Conservation (phyloP, 2,329 filamentous ascomycete species). For the Stagonosporopsis rhizophila region DNA sequence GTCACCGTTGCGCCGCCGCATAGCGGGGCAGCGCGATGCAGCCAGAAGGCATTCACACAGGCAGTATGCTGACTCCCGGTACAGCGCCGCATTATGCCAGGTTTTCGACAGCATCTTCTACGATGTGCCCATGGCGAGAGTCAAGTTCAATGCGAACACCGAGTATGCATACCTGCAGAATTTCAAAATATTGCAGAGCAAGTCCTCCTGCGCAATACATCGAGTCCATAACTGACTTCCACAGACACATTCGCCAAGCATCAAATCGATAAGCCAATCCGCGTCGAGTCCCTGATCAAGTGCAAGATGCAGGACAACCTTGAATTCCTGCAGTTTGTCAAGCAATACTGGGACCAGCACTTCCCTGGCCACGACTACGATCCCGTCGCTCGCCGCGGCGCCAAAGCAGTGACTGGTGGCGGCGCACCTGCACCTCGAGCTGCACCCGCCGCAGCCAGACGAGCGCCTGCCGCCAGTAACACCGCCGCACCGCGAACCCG, state of each 20-base stretch:
- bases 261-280: slow-evolving; percentile 86
- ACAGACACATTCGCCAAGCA: slow-evolving; percentile 85
- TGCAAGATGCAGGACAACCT: slow-evolving; percentile 99
- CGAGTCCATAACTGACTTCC: slow-evolving; percentile 7
- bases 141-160: slow-evolving; percentile 97
- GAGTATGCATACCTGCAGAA: slow-evolving; percentile 99
- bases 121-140: slow-evolving; percentile 92
- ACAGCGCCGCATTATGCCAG: slow-evolving; percentile 92
- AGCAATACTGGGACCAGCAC: slow-evolving; percentile 97
- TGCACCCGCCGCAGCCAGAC: slow-evolving; percentile 58
- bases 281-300: slow-evolving; percentile 87
- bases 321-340: slow-evolving; percentile 97
- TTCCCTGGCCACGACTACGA: slow-evolving; percentile 98
- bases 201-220: slow-evolving; percentile 45
- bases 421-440: slow-evolving; percentile 58
- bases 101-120: slow-evolving; percentile 98
- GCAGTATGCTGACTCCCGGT: slow-evolving; percentile 26
- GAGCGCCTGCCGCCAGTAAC: slow-evolving; percentile 51
- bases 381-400: slow-evolving; percentile 79
- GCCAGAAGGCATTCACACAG: slow-evolving; percentile 6
- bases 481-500: slow-evolving; percentile 51
- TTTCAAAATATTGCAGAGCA: slow-evolving; percentile 97
- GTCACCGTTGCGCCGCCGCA: slow-evolving; percentile 34
- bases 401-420: slow-evolving; percentile 62
- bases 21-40: slow-evolving; percentile 5